Evolutionary conservation across 352 stramenopile species (phyloP).

Genomic region (Globisporangium alternatum): DNA sequence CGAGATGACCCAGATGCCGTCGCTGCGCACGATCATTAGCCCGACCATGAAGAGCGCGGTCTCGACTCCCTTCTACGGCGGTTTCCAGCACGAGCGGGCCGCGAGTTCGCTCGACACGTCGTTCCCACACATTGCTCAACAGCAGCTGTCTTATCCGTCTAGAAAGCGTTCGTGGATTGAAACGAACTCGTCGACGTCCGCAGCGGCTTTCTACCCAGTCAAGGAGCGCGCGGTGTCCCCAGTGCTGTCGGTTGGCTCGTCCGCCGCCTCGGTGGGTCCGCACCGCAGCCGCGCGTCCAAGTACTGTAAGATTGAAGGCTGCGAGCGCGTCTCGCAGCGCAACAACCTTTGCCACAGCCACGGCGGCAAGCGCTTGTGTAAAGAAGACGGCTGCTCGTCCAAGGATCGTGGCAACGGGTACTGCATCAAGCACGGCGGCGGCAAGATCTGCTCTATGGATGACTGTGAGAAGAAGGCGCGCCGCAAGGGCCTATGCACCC

Average conservation of each 20-base stretch:
- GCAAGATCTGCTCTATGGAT: constrained; percentile 74
- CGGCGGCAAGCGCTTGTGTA: constrained; percentile 80
- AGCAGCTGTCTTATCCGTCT: constrained; percentile 5
- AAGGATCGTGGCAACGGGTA: constrained; percentile 84
- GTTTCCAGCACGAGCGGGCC: constrained; percentile 13
- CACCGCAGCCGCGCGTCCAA: constrained; percentile 79
- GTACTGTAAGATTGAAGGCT: constrained; percentile 83
- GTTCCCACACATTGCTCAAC: constrained; percentile 1
- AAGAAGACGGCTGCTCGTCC: constrained; percentile 67
- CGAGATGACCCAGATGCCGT: constrained; percentile 33
- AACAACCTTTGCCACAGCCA: constrained; percentile 85
- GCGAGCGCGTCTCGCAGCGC: constrained; percentile 74
- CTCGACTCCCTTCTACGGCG: constrained; percentile 17
- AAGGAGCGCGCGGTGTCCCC: constrained; percentile 15
- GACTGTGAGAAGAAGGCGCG: constrained; percentile 82
- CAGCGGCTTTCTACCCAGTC: constrained; percentile 3
- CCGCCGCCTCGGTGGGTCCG: constrained; percentile 8
- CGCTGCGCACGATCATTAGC: constrained; percentile 55
- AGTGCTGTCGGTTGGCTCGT: constrained; percentile 18
- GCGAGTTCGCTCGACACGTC: not conserved
- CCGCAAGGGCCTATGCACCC: constrained; percentile 76
- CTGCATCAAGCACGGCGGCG: constrained; percentile 81
- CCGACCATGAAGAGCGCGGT: constrained; percentile 27
- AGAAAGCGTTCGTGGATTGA: constrained; percentile 19
- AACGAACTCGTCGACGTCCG: not conserved